Percentiles rank a stretch among this genome's conserved stretches.
These are phyloP conservation scores for Diplodia corticola DNA, from an alignment of 2,329 filamentous ascomycete genomes.

Conservation along the genomic window DNA sequence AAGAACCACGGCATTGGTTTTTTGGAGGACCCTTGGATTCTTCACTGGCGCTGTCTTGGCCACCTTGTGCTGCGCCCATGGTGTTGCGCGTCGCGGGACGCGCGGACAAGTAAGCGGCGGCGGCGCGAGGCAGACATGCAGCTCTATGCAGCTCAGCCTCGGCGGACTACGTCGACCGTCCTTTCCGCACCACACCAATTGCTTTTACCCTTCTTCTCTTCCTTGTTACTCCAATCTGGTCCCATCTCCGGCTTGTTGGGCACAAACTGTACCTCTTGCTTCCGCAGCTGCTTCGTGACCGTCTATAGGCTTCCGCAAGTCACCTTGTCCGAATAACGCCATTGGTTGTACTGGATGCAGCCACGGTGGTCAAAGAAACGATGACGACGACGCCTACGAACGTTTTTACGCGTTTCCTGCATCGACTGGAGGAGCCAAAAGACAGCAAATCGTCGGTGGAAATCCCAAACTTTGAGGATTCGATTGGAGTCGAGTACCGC, in stretches of 20 bases:
- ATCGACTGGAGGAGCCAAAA: not conserved
- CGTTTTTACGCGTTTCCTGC: not conserved
- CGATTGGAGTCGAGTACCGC: not conserved
- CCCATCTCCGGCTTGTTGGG: too few species aligned
- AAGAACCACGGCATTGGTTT: too few species aligned
- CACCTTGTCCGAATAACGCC: not conserved
- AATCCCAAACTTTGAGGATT: not conserved
- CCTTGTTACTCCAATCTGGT: not conserved
- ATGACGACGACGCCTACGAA: not conserved
- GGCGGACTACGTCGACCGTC: not conserved
- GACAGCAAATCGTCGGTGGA: not conserved
- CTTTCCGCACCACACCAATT: not conserved
- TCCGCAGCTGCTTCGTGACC: not conserved
- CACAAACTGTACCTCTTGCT: not conserved
- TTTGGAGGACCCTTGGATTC: not conserved
- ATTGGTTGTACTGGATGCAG: not conserved
- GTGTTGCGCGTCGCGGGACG: not conserved
- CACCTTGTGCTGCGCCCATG: not conserved
- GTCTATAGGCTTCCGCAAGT: not conserved
- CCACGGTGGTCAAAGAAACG: not conserved
- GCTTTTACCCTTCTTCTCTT: not conserved
- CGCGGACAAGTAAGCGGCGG: not conserved
- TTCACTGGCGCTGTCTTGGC: not conserved
- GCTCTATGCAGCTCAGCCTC: not conserved
- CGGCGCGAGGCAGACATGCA: not conserved